phyloP scores from a whole-genome alignment of 1,284 basidiomycete species.

The Leucoagaricus sp. region DNA sequence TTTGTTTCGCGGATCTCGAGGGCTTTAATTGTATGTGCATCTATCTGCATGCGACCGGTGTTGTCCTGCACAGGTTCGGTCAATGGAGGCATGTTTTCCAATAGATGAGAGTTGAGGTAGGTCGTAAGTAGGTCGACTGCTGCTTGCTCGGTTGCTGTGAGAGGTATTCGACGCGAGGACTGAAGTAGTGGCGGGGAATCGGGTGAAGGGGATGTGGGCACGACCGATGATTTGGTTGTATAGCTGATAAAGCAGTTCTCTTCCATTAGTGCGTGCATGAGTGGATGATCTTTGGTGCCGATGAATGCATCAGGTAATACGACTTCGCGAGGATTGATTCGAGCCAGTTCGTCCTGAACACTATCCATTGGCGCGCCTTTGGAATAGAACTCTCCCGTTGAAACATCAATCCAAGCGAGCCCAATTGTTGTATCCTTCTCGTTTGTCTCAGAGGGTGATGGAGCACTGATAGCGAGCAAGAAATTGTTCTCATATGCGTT shows the following conservation, averaged over 20 bases:
- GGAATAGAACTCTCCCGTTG: slow-evolving; percentile 91
- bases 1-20: slow-evolving; percentile 85
- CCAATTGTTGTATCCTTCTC: slow-evolving; percentile 38
- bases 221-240: slow-evolving; percentile 18
- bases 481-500: slow-evolving; percentile 88
- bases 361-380: slow-evolving; percentile 55
- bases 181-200: neutral
- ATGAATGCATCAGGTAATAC: slow-evolving; percentile 62
- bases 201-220: neutral
- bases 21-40: slow-evolving; percentile 86
- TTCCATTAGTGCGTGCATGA: slow-evolving; percentile 49
- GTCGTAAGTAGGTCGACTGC: slow-evolving; percentile 71
- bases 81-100: slow-evolving; percentile 79
- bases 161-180: slow-evolving; percentile 11
- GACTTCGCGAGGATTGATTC: slow-evolving; percentile 82
- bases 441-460: neutral
- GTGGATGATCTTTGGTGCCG: slow-evolving; percentile 38
- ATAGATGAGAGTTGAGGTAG: slow-evolving; percentile 71
- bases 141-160: slow-evolving; percentile 46
- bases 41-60: slow-evolving; percentile 81
- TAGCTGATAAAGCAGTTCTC: slow-evolving; percentile 57
- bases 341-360: slow-evolving; percentile 82
- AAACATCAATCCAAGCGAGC: slow-evolving; percentile 93
- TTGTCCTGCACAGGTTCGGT: slow-evolving; percentile 62
- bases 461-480: slow-evolving; percentile 66